Evolutionary conservation across 2,329 filamentous ascomycete species (phyloP).

Genomic region (Niveomyces coronatus): DNA sequence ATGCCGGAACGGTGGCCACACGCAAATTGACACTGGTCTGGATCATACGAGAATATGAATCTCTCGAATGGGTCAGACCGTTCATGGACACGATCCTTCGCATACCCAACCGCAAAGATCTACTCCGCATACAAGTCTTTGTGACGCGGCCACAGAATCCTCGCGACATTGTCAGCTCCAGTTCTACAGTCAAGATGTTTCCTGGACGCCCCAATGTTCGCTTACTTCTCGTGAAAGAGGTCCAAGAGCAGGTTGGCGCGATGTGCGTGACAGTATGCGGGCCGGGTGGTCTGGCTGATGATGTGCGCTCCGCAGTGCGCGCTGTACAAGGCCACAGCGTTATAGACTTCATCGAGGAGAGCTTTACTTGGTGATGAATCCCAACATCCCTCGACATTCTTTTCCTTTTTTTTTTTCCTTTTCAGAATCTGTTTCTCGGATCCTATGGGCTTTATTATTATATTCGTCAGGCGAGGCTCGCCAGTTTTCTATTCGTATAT

Average conservation of each 20-base stretch:
- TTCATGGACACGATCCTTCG: constrained; percentile 69
- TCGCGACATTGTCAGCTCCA: constrained; percentile 69
- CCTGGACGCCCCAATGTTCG: constrained; percentile 78
- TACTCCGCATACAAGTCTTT: constrained; percentile 80
- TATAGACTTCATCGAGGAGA: constrained; percentile 69
- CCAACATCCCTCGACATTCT: background rate
- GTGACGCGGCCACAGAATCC: constrained; percentile 78
- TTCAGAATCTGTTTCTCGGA: background rate
- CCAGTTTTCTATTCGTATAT: constrained; percentile 8
- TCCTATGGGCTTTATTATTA: constrained; percentile 2
- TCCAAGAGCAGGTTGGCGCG: constrained; percentile 70
- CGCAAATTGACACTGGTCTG: constrained; percentile 77
- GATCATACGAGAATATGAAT: constrained; percentile 83
- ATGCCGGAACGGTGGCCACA: constrained; percentile 64
- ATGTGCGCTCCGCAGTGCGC: constrained; percentile 60
- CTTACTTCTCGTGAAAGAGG: constrained; percentile 71
- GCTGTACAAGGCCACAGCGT: constrained; percentile 51
- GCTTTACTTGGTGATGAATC: constrained; percentile 51
- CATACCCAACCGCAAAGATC: constrained; percentile 70
- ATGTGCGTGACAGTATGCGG: constrained; percentile 81
- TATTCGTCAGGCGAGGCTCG: constrained; percentile 5
- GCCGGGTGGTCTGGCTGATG: constrained; percentile 63
- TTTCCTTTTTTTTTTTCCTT: background rate
- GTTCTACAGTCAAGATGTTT: constrained; percentile 79
- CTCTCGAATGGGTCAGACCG: constrained; percentile 85